Evolutionary conservation across 352 stramenopile species (phyloP).

Genomic region (Aphanomyces astaci): DNA sequence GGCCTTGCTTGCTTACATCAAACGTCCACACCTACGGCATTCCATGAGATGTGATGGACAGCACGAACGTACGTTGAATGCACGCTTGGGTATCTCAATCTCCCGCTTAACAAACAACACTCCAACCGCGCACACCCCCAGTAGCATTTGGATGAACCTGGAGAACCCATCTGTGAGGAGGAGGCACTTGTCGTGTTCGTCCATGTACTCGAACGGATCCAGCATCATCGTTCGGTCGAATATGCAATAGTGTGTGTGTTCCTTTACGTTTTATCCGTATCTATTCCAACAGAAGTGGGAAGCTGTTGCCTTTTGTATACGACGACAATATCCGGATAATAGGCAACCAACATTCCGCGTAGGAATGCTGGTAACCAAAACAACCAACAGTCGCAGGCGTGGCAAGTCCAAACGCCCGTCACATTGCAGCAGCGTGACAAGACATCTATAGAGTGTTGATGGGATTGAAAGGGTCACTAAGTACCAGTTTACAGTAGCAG

Average conservation of each 20-base stretch:
- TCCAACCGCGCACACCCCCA: constrained; percentile 44
- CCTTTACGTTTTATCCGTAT: too few species aligned
- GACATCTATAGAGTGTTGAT: too few species aligned
- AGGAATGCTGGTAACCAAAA: not conserved
- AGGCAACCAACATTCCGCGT: not conserved
- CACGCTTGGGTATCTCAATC: constrained; percentile 58
- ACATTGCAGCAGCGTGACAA: too few species aligned
- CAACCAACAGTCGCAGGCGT: too few species aligned
- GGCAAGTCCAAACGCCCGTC: too few species aligned
- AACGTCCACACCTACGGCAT: constrained; percentile 47
- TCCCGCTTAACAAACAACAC: constrained; percentile 74
- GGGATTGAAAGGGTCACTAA: too few species aligned
- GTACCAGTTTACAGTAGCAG: too few species aligned
- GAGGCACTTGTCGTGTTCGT: constrained; percentile 38
- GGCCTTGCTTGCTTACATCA: constrained; percentile 62
- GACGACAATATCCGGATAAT: not conserved
- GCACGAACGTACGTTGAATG: constrained; percentile 34
- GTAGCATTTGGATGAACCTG: constrained; percentile 45
- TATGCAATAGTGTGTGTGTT: too few species aligned
- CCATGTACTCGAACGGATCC: constrained; percentile 18
- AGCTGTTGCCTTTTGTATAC: too few species aligned
- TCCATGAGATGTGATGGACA: too few species aligned
- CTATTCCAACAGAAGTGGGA: too few species aligned
- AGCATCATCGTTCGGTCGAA: not conserved
- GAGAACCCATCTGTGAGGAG: constrained; percentile 65